phyloP scores from a whole-genome alignment of 192 early-diverging fungal genomes.

The Coemansia sp. region DNA sequence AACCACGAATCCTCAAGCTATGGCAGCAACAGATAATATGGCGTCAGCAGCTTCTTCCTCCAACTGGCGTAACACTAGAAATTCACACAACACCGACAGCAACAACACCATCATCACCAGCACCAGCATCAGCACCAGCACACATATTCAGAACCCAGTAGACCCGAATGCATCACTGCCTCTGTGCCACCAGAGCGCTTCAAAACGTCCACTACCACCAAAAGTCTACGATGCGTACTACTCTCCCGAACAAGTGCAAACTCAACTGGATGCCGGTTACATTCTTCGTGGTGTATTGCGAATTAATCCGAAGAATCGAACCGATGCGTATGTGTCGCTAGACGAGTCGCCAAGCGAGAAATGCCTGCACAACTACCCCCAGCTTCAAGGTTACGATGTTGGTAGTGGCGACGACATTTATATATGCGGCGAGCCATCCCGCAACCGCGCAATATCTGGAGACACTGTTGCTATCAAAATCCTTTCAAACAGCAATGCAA shows the following conservation, averaged over 20 bases:
- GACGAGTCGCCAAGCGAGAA: conserved; percentile 56
- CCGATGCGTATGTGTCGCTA: conserved; percentile 85
- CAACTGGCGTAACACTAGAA: not conserved
- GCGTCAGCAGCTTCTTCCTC: not conserved
- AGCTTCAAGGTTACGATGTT: conserved; percentile 24
- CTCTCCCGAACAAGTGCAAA: conserved; percentile 11
- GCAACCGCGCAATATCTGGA: conserved; percentile 89
- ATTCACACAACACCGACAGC: no score
- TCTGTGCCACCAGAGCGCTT: not conserved
- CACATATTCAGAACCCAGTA: no score
- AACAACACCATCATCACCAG: not conserved
- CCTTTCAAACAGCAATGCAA: conserved; percentile 52
- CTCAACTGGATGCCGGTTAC: conserved; percentile 25
- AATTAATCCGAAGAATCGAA: conserved; percentile 81
- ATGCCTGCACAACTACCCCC: conserved; percentile 19
- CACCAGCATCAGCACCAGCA: no score
- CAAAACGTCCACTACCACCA: not conserved
- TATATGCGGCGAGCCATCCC: conserved; percentile 70
- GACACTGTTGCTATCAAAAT: conserved; percentile 87
- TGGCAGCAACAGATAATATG: no score
- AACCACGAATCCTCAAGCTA: not conserved
- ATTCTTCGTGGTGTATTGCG: conserved; percentile 77
- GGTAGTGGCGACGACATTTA: conserved; percentile 62
- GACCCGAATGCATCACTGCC: not conserved
- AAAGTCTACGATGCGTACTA: conserved; percentile 29